Percentiles rank a stretch among this genome's conserved stretches.
Evolutionary conservation across 176 grass and related monocot species (phyloP).

Genomic region (Aegilops sharonensis): DNA sequence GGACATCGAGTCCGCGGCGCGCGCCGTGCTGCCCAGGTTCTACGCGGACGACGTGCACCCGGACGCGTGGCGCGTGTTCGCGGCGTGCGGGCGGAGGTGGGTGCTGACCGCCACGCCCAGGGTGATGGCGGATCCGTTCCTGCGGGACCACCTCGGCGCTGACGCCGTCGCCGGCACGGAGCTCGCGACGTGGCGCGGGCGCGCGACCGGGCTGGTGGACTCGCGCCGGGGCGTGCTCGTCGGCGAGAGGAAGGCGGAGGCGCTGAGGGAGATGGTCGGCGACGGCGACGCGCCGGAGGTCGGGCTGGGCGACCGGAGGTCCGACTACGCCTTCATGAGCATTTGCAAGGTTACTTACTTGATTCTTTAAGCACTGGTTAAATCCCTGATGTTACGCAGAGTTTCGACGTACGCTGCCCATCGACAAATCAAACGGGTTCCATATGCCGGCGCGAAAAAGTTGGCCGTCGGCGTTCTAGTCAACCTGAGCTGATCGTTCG

Average conservation of each 20-base stretch:
- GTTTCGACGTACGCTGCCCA: background rate
- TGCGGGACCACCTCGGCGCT: constrained; percentile 48
- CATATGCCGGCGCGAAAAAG: background rate
- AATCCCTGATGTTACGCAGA: too few relatives aligned
- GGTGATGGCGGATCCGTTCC: constrained; percentile 73
- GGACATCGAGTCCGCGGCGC: constrained; percentile 57
- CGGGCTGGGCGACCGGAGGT: constrained; percentile 36
- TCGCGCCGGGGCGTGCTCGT: constrained; percentile 35
- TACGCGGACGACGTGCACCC: constrained; percentile 52
- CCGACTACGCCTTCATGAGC: constrained; percentile 59
- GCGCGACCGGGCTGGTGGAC: constrained; percentile 40
- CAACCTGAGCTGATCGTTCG: too few relatives aligned
- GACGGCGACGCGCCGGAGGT: constrained; percentile 33
- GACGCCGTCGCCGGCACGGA: constrained; percentile 56
- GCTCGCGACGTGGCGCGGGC: constrained; percentile 38
- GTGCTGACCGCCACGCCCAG: constrained; percentile 43
- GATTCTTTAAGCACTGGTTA: too few relatives aligned
- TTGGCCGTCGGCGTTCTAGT: background rate
- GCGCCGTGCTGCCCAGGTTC: constrained; percentile 71
- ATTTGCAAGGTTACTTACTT: constrained; percentile 36
- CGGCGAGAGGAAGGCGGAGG: constrained; percentile 32
- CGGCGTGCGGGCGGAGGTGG: constrained; percentile 12
- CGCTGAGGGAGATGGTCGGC: constrained; percentile 33
- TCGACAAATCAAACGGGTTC: too few relatives aligned
- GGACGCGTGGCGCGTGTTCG: constrained; percentile 47